Conservation (phyloP, 768 basidiomycete genomes). For the Boletus subparvulus region DNA sequence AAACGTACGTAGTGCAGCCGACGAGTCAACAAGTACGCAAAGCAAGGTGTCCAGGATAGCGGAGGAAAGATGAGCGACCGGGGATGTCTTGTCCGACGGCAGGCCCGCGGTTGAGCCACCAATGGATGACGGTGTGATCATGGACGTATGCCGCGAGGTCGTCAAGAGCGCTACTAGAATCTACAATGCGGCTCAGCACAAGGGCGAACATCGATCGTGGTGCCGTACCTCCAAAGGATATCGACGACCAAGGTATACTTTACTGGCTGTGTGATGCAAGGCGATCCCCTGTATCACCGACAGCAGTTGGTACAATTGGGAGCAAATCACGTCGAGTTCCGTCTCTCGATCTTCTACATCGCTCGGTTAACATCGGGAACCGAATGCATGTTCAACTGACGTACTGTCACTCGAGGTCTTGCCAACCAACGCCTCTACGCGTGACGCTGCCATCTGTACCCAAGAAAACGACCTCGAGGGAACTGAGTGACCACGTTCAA, state of each 20-base stretch:
- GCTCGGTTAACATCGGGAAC: neutral
- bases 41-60: conserved; percentile 79
- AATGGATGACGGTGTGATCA: conserved; percentile 19
- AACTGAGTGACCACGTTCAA: conserved; percentile 44
- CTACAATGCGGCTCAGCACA: conserved; percentile 38
- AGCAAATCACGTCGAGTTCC: conserved; percentile 49
- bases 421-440: conserved; percentile 49
- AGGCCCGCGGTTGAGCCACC: neutral
- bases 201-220: neutral
- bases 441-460: conserved; percentile 51
- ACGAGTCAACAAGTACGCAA: conserved; percentile 86
- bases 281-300: conserved; percentile 75
- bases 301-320: conserved; percentile 58
- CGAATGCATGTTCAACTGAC: conserved; percentile 9
- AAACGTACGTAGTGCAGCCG: conserved; percentile 70
- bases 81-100: conserved; percentile 24
- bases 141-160: conserved; percentile 61
- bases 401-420: conserved; percentile 47
- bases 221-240: conserved; percentile 61
- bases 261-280: conserved; percentile 67
- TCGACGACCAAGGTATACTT: conserved; percentile 65
- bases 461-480: conserved; percentile 64
- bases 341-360: conserved; percentile 41
- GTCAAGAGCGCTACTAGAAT: conserved; percentile 70
- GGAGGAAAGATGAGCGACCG: conserved; percentile 57